These are phyloP conservation scores for Collariella sp. DNA, from an alignment of 495 filamentous ascomycete genomes.

Conservation along the genomic window DNA sequence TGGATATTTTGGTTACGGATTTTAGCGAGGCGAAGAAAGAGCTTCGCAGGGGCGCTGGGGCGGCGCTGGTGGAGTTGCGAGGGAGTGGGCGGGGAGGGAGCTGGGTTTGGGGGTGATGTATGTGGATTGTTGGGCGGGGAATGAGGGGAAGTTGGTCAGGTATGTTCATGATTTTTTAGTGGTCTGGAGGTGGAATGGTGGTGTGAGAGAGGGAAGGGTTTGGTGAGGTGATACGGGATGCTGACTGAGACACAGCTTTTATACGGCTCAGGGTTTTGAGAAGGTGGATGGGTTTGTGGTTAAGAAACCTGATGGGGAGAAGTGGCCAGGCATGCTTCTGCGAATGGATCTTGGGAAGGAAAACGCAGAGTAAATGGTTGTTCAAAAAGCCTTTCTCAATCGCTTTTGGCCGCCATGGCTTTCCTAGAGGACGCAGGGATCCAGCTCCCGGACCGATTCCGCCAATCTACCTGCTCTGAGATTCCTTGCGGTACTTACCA, in stretches of 20 bases:
- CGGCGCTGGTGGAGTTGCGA: conserved; percentile 6
- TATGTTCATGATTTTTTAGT: neutral
- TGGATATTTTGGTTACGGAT: conserved; percentile 9
- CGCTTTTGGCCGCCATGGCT: too few species aligned
- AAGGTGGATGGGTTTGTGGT: conserved; percentile 7
- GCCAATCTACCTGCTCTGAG: too few species aligned
- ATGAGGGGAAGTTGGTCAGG: conserved; percentile 10
- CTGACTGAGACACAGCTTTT: conserved; percentile 3
- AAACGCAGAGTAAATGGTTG: neutral
- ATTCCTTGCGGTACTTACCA: too few species aligned
- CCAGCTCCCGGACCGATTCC: too few species aligned
- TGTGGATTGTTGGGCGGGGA: conserved; percentile 15
- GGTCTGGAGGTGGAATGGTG: neutral
- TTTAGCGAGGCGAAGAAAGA: conserved; percentile 5
- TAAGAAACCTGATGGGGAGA: conserved; percentile 5
- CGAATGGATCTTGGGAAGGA: conserved; percentile 7
- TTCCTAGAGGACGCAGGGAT: too few species aligned
- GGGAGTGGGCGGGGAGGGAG: conserved; percentile 7
- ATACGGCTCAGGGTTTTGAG: conserved; percentile 6
- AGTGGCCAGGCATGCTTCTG: conserved; percentile 12
- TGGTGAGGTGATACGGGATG: neutral
- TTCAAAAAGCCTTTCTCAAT: too few species aligned
- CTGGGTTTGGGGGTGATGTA: conserved; percentile 10
- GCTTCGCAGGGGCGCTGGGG: conserved; percentile 9
- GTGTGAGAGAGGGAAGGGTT: neutral